These are phyloP conservation scores for Aquilaria malaccensis DNA, from an alignment of 345 rosid species.

Conservation along the genomic window DNA sequence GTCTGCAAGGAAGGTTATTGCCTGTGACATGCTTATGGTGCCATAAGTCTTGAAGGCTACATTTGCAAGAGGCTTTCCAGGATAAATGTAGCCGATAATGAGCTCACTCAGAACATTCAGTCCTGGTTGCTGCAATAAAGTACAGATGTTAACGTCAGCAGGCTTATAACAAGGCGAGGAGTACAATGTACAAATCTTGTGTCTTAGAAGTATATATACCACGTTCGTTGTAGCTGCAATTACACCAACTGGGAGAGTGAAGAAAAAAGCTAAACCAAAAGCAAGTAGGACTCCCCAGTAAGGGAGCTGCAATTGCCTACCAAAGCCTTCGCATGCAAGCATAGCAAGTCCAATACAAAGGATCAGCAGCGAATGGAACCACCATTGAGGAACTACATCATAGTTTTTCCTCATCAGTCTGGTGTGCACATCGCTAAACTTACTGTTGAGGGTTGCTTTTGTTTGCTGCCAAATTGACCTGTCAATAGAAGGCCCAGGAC, in stretches of 20 bases:
- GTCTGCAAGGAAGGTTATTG: conserved; percentile 38
- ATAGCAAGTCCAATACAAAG: conserved; percentile 26
- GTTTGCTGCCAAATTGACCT: conserved; percentile 39
- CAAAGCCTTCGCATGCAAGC: conserved; percentile 41
- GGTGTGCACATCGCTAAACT: conserved; percentile 53
- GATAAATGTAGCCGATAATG: conserved; percentile 50
- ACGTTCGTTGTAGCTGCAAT: conserved; percentile 53
- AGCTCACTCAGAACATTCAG: conserved; percentile 45
- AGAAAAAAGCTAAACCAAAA: conserved; percentile 30
- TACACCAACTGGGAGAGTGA: conserved; percentile 43
- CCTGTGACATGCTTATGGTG: conserved; percentile 34
- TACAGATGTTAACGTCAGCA: neutral
- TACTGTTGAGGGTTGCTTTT: conserved; percentile 22
- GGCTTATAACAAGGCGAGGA: neutral
- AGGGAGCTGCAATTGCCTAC: conserved; percentile 41
- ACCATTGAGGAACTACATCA: conserved; percentile 40
- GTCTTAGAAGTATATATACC: conserved; percentile 13
- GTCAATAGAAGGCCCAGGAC: neutral
- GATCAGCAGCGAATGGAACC: conserved; percentile 29
- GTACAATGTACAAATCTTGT: neutral
- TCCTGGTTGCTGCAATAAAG: conserved; percentile 32
- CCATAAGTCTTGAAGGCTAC: conserved; percentile 46
- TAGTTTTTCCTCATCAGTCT: conserved; percentile 67
- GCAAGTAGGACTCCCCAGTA: conserved; percentile 49
- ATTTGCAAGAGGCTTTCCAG: conserved; percentile 47